Conservation (phyloP, 2,329 filamentous ascomycete species). For the Geosmithia morbida region DNA sequence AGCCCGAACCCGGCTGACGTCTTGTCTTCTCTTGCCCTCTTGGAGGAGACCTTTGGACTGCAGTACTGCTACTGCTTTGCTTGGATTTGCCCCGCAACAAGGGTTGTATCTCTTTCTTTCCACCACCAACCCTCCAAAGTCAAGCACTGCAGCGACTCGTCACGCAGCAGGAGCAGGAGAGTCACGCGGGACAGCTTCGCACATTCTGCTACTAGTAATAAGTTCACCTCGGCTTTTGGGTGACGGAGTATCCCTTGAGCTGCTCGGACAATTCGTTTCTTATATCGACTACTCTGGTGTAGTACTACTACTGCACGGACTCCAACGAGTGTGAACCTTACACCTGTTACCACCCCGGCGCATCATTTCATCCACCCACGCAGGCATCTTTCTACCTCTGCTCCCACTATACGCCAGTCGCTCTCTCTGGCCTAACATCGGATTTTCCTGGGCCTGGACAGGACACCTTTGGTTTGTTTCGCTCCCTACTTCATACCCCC, state of each 20-base stretch:
- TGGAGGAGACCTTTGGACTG: background rate
- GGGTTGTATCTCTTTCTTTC: background rate
- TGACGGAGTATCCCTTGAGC: no score
- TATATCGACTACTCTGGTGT: no score
- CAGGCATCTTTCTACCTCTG: background rate
- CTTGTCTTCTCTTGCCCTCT: background rate
- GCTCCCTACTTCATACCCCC: background rate
- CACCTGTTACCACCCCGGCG: background rate
- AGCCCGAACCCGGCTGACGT: background rate
- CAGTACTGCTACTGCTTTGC: background rate
- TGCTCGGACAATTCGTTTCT: no score
- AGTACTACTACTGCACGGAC: no score
- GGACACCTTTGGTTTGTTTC: background rate
- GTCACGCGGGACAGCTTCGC: no score
- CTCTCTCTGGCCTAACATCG: background rate
- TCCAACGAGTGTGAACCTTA: background rate
- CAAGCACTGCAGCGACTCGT: no score
- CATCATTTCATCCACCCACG: background rate
- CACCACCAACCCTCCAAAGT: background rate
- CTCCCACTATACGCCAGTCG: background rate
- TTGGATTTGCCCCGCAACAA: background rate
- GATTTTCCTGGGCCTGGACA: background rate
- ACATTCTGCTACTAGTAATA: no score
- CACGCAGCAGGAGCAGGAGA: no score
- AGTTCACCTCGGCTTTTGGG: no score